These are phyloP conservation scores for Fraxinus albicans DNA, from an alignment of 305 asterid species.

Conservation along the genomic window DNA sequence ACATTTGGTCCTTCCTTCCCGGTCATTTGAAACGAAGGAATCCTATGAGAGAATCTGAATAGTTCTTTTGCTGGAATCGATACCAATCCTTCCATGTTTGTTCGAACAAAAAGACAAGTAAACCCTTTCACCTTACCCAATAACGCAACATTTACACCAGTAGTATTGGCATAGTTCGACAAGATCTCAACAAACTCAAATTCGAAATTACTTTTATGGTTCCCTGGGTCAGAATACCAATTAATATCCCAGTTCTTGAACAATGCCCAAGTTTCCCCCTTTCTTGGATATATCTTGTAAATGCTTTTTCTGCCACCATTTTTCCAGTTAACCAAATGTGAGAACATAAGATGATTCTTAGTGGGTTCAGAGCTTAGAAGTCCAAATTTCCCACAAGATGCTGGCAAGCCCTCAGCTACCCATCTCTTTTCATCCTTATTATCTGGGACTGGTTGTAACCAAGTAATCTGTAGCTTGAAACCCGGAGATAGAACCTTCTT, in stretches of 20 bases:
- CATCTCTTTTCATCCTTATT: background rate
- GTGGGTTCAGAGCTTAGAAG: background rate
- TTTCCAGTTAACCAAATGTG: background rate
- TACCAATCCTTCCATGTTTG: background rate
- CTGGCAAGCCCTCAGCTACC: constrained; percentile 14
- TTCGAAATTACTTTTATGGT: background rate
- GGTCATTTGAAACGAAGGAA: constrained; percentile 16
- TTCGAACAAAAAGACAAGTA: background rate
- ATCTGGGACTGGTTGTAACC: constrained; percentile 14
- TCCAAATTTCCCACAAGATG: constrained; percentile 13
- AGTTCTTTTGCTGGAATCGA: constrained; percentile 4
- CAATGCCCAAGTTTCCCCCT: constrained; percentile 17
- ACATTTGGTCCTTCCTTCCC: constrained; percentile 13
- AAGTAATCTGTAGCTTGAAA: constrained; percentile 1
- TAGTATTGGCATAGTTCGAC: constrained; percentile 2
- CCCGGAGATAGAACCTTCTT: constrained; percentile 8
- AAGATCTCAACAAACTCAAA: constrained; percentile 14
- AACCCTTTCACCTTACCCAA: constrained; percentile 14
- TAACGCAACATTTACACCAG: background rate
- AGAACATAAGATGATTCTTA: constrained; percentile 7
- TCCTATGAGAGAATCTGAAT: constrained; percentile 21
- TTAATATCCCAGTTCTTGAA: constrained; percentile 18
- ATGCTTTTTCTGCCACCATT: background rate
- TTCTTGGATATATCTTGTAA: constrained; percentile 11
- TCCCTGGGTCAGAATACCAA: background rate